phyloP scores from a whole-genome alignment of 352 stramenopile species.

The Phytophthora brassicae region DNA sequence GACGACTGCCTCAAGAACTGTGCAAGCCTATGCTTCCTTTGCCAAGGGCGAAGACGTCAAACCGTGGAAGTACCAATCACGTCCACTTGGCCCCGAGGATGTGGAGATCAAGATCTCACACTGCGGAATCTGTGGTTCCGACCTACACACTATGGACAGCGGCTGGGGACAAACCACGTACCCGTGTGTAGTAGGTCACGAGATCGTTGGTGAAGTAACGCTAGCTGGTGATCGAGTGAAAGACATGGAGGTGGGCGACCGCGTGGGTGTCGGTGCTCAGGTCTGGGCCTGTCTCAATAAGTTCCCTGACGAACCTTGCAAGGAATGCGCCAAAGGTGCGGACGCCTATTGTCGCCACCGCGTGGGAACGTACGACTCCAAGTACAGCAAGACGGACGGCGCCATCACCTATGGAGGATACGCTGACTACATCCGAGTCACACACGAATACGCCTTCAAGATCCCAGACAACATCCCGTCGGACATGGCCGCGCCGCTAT shows the following conservation, averaged over 20 bases:
- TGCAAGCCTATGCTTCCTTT: slow-evolving; percentile 52
- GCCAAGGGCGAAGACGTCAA: slow-evolving; percentile 33
- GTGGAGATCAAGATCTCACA: slow-evolving; percentile 65
- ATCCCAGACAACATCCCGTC: slow-evolving; percentile 75
- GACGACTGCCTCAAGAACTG: slow-evolving; percentile 32
- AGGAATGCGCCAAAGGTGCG: slow-evolving; percentile 48
- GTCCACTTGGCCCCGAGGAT: slow-evolving; percentile 41
- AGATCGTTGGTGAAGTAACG: slow-evolving; percentile 60
- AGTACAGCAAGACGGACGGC: slow-evolving; percentile 17
- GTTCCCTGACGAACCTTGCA: slow-evolving; percentile 49
- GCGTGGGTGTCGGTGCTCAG: slow-evolving; percentile 77
- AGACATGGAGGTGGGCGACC: slow-evolving; percentile 69
- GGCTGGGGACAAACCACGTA: slow-evolving; percentile 48
- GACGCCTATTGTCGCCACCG: slow-evolving; percentile 63
- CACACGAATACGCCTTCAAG: slow-evolving; percentile 61
- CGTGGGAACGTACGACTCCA: slow-evolving; percentile 56
- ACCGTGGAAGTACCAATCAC: slow-evolving; percentile 47
- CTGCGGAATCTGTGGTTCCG: slow-evolving; percentile 60
- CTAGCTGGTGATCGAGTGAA: slow-evolving; percentile 43
- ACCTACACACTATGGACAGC: slow-evolving; percentile 55
- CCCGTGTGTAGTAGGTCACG: slow-evolving; percentile 52
- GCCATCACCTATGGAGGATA: slow-evolving; percentile 58
- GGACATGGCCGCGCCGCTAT: slow-evolving; percentile 53
- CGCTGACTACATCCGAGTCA: slow-evolving; percentile 62
- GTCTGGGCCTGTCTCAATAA: slow-evolving; percentile 64